A percentile compares a stretch with the other conserved stretches of the same genome.
Conservation (phyloP, 2,329 filamentous ascomycete genomes). For the Colletotrichum sp. region DNA sequence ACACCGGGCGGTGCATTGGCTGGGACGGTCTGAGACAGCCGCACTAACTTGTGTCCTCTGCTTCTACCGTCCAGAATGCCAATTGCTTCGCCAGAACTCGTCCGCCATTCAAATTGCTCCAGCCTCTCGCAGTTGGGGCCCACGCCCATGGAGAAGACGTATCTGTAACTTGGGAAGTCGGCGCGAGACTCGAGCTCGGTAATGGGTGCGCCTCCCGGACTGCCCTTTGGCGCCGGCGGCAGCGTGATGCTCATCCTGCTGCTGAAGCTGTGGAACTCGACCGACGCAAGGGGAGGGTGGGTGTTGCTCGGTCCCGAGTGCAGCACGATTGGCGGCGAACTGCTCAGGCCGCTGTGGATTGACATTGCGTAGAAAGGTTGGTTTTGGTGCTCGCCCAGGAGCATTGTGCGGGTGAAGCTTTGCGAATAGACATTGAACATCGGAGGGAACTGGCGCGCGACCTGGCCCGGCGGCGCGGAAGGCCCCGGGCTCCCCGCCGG, state of each 20-base stretch:
- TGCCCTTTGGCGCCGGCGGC: constrained; percentile 3
- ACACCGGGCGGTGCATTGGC: neutral
- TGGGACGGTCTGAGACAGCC: constrained; percentile 28
- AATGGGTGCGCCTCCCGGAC: constrained; percentile 7
- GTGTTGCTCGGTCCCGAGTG: constrained; percentile 20
- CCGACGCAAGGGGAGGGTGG: constrained; percentile 16
- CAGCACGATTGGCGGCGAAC: constrained; percentile 20
- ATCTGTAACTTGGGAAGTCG: constrained; percentile 24
- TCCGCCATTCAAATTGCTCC: constrained; percentile 50
- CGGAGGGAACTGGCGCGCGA: constrained; percentile 22
- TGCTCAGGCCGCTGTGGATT: constrained; percentile 11
- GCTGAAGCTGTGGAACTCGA: constrained; percentile 18
- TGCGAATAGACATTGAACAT: constrained; percentile 23
- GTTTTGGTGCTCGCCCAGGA: constrained; percentile 19
- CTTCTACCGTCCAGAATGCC: constrained; percentile 32
- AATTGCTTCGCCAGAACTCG: constrained; percentile 39
- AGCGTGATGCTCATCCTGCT: constrained; percentile 12
- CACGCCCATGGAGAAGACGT: constrained; percentile 40
- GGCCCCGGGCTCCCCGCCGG: neutral
- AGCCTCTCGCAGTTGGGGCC: constrained; percentile 8
- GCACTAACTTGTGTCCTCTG: constrained; percentile 46
- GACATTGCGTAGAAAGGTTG: constrained; percentile 21
- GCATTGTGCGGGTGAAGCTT: constrained; percentile 19
- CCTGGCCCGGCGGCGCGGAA: neutral
- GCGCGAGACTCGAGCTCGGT: neutral